Percentiles rank a stretch among this genome's conserved stretches.
phyloP scores from a whole-genome alignment of 192 early-diverging fungal species.

The Coemansia sp. region DNA sequence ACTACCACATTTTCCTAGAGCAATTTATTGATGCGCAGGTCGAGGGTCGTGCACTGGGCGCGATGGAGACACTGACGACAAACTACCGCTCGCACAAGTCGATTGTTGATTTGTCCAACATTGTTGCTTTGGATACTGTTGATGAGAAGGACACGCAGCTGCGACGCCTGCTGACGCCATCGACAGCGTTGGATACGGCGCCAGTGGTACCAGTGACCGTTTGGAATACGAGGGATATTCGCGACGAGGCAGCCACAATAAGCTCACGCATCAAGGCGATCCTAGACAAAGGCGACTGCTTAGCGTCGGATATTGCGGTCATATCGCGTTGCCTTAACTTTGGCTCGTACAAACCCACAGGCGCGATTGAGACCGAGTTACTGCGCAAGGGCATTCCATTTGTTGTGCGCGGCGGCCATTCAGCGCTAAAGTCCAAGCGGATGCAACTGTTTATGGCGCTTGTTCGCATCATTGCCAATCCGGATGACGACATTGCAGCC shows the following conservation, averaged over 20 bases:
- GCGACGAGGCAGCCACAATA: slow-evolving; percentile 60
- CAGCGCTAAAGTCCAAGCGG: slow-evolving; percentile 35
- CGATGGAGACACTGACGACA: slow-evolving; percentile 39
- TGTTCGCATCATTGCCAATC: slow-evolving; percentile 33
- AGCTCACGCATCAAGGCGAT: slow-evolving; percentile 19
- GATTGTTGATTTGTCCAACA: slow-evolving; percentile 53
- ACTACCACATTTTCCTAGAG: slow-evolving; percentile 39
- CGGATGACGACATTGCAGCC: slow-evolving; percentile 32
- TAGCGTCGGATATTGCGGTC: slow-evolving; percentile 65
- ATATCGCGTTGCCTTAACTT: slow-evolving; percentile 62
- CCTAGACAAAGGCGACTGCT: slow-evolving; percentile 64
- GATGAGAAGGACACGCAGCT: slow-evolving; percentile 21
- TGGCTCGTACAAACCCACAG: slow-evolving; percentile 56
- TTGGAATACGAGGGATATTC: slow-evolving; percentile 57
- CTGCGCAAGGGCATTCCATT: slow-evolving; percentile 42
- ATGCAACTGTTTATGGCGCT: slow-evolving; percentile 47
- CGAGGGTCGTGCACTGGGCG: slow-evolving; percentile 2
- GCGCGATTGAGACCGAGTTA: slow-evolving; percentile 57
- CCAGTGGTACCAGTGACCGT: slow-evolving; percentile 46
- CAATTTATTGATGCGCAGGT: slow-evolving; percentile 47
- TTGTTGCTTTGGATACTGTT: slow-evolving; percentile 39
- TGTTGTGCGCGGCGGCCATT: slow-evolving; percentile 44
- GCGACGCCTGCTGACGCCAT: slow-evolving; percentile 33
- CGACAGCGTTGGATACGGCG: slow-evolving; percentile 20
- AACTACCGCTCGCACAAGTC: slow-evolving; percentile 54